phyloP scores from a whole-genome alignment of 2,329 filamentous ascomycete species.

The Sordariomycetes sp. region DNA sequence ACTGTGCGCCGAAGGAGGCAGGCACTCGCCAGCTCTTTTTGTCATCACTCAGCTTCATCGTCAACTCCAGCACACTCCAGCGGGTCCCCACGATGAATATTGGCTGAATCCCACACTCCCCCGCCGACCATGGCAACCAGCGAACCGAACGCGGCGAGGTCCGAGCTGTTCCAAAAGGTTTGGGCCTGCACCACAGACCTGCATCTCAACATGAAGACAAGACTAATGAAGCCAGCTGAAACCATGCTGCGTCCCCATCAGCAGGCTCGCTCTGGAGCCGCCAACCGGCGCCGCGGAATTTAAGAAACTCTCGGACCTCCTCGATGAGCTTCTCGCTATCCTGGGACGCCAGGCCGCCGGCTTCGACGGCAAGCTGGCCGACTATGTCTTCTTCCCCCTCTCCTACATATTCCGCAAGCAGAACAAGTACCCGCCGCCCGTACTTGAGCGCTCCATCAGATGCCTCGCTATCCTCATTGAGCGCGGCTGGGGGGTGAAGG shows the following conservation, averaged over 20 bases:
- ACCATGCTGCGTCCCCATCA: conserved; percentile 47
- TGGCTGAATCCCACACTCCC: neutral
- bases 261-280: conserved; percentile 38
- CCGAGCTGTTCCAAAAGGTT: conserved; percentile 23
- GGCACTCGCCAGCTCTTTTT: neutral
- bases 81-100: neutral
- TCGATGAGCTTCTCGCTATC: conserved; percentile 28
- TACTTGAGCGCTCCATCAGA: conserved; percentile 64
- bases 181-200: conserved; percentile 2
- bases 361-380: conserved; percentile 72
- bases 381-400: conserved; percentile 91
- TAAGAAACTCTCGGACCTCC: conserved; percentile 30
- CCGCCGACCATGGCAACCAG: conserved; percentile 1
- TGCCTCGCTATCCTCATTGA: conserved; percentile 62
- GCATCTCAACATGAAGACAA: neutral
- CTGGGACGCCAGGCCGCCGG: conserved; percentile 26
- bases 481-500: conserved; percentile 63
- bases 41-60: neutral
- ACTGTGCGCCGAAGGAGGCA: neutral
- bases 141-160: conserved; percentile 10
- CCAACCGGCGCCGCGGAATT: conserved; percentile 24
- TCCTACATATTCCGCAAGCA: conserved; percentile 74
- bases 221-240: conserved; percentile 34
- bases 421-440: conserved; percentile 53
- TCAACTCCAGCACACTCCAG: neutral